phyloP scores from a whole-genome alignment of 1,139 yeast species.

The Barnettozyma hawaiiensis region DNA sequence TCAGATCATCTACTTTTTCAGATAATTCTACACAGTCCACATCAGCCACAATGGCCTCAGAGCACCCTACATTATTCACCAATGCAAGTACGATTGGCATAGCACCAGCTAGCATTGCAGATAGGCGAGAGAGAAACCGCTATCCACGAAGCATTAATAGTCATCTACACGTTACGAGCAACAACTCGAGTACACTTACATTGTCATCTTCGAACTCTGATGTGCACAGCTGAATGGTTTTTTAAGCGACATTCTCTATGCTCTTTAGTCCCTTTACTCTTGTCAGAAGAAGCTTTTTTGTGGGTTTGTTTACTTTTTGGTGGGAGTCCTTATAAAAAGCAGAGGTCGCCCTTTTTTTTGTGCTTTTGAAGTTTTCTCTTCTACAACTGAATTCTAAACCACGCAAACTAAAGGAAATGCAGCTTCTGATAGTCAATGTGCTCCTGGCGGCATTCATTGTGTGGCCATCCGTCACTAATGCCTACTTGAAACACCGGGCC shows the following conservation, averaged over 20 bases:
- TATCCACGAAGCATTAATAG: constrained; percentile 10
- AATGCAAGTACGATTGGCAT: constrained; percentile 57
- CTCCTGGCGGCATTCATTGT: background rate
- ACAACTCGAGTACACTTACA: constrained; percentile 16
- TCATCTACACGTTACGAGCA: constrained; percentile 11
- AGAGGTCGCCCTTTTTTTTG: background rate
- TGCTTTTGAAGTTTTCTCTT: background rate
- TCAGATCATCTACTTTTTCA: constrained; percentile 33
- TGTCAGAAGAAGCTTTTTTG: background rate
- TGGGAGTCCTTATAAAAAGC: background rate
- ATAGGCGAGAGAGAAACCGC: constrained; percentile 30
- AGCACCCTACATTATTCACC: constrained; percentile 48
- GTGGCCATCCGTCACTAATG: background rate
- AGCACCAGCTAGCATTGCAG: constrained; percentile 61
- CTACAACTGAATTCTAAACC: background rate
- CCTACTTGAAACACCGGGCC: background rate
- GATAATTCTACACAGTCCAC: constrained; percentile 35
- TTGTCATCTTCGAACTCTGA: constrained; percentile 4
- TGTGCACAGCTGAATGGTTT: too few relatives aligned
- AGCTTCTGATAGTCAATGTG: too few relatives aligned
- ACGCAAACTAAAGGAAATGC: background rate
- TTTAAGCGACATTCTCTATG: background rate
- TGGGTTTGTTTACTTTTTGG: constrained; percentile 1
- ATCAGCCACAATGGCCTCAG: constrained; percentile 33
- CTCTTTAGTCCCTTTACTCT: background rate